Percentiles rank a stretch among this genome's conserved stretches.
phyloP scores from a whole-genome alignment of 2,329 filamentous ascomycete species.

The Penicillium vulpinum region DNA sequence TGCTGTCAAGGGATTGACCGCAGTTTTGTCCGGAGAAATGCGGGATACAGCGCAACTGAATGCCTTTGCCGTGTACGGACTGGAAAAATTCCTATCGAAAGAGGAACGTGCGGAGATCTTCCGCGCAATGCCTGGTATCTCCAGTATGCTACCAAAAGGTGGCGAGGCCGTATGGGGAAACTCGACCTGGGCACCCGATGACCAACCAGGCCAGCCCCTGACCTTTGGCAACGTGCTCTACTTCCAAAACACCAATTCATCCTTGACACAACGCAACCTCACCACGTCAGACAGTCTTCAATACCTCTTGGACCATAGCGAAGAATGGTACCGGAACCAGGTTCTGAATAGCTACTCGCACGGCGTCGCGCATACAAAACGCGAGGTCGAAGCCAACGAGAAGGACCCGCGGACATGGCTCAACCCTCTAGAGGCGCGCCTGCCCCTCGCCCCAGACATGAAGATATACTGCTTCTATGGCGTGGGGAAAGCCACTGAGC shows the following conservation, averaged over 20 bases:
- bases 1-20: constrained; percentile 84
- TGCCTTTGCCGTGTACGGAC: constrained; percentile 90
- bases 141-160: constrained; percentile 93
- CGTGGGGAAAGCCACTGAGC: constrained; percentile 88
- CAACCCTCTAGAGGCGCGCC: constrained; percentile 87
- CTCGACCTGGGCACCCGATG: constrained; percentile 81
- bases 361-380: constrained; percentile 76
- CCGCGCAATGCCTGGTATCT: constrained; percentile 93
- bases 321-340: constrained; percentile 80
- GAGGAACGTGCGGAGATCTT: constrained; percentile 92
- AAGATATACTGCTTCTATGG: constrained; percentile 98
- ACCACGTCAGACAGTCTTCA: constrained; percentile 75
- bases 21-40: constrained; percentile 94
- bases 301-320: constrained; percentile 75
- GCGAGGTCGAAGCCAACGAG: constrained; percentile 80
- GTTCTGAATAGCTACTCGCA: constrained; percentile 78
- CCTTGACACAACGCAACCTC: constrained; percentile 67
- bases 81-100: constrained; percentile 91
- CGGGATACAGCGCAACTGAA: constrained; percentile 96
- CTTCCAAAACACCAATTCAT: constrained; percentile 69
- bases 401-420: constrained; percentile 82
- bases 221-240: constrained; percentile 82
- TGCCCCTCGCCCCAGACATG: constrained; percentile 82
- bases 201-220: constrained; percentile 68
- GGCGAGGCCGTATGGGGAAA: constrained; percentile 96